Percentiles rank a stretch among this genome's conserved stretches.
These are phyloP conservation scores for Umbilicaria muhlenbergii DNA, from an alignment of 495 filamentous ascomycete genomes.

Conservation along the genomic window DNA sequence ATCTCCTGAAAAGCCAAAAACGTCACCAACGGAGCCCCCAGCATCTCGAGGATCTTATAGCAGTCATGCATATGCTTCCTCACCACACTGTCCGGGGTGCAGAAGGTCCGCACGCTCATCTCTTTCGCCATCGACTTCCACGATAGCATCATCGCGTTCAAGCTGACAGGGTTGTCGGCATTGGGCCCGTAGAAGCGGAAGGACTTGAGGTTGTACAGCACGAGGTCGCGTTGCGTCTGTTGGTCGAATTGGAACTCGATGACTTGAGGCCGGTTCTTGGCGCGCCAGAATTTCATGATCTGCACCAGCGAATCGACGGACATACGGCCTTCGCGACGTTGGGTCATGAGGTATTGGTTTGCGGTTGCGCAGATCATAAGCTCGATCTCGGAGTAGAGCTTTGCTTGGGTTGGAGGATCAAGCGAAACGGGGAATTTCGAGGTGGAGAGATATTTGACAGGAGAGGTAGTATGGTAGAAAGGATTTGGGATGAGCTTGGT, in stretches of 20 bases:
- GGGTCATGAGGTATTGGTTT: conserved; percentile 32
- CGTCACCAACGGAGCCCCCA: conserved; percentile 26
- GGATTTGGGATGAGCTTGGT: conserved; percentile 11
- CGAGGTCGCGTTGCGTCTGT: conserved; percentile 35
- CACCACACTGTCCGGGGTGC: conserved; percentile 35
- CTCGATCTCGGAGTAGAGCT: conserved; percentile 38
- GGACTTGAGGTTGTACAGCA: conserved; percentile 30
- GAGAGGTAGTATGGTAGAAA: conserved; percentile 3
- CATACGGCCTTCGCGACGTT: conserved; percentile 30
- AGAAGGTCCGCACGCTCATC: conserved; percentile 40
- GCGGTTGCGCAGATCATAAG: conserved; percentile 35
- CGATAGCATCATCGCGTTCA: conserved; percentile 31
- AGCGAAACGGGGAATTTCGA: conserved; percentile 29
- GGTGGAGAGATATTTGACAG: conserved; percentile 7
- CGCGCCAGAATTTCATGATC: conserved; percentile 26
- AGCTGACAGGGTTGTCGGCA: conserved; percentile 22
- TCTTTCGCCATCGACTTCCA: conserved; percentile 35
- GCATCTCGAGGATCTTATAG: conserved; percentile 35
- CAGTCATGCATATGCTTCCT: conserved; percentile 38
- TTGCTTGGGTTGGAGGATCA: conserved; percentile 27
- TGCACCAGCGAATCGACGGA: conserved; percentile 31
- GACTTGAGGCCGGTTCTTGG: conserved; percentile 36
- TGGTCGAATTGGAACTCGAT: conserved; percentile 43
- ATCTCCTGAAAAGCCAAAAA: conserved; percentile 26
- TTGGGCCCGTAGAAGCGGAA: conserved; percentile 32